Evolutionary conservation across 2,329 filamentous ascomycete genomes (phyloP), one percentile per base, ranked within the genome.

Genomic region (Calonectria honghensis): DNA sequence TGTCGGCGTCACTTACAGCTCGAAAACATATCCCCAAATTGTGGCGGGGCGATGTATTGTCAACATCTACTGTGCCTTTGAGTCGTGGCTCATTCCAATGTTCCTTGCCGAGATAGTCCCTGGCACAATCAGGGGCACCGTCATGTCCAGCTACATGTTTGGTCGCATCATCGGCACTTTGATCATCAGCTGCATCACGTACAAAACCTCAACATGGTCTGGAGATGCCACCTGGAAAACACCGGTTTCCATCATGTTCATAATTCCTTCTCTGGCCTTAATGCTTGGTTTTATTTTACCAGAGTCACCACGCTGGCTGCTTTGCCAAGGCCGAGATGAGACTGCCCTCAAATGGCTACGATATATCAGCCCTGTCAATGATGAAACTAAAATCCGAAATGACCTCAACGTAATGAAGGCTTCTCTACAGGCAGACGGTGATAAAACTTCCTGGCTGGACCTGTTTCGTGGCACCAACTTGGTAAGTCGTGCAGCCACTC

Each of bases 91-190:
- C 13, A 24, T 59, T 11, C 54, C 54, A 2, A 32, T 59, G 6
- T 59, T 59, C 11, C 54, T 59, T n/a, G 54, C 54, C 31, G 54
- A 59, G 54, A 37, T 59, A 27, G 54, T 59, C 6, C 54, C 54
- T 13, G 32, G 31, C 11, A 35, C 10, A 14, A 24, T 59, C 9
- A 59, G 54, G 11, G 54, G 54, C 7, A 37, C 14, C 10, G 27
- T 59, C 20, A 59, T 37, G 54, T 59, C 54, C 2, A n/a, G 31
- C 14, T 59, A 59, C 32, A 59, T 59, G 54, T 59, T 59, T 24
- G 32, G 54, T 14, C 54, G 54, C 35, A 59, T 59, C 16, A n/a
- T 24, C 3, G 54, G 54, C 0, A 59, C 54, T 24, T n/a, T 59
- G 20, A 37, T 59, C 6, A 24, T 59, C 20, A 59, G 13, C 14